Base-by-base conservation (phyloP, 139 green algal genomes). In the Pleodorina starrii region DNA sequence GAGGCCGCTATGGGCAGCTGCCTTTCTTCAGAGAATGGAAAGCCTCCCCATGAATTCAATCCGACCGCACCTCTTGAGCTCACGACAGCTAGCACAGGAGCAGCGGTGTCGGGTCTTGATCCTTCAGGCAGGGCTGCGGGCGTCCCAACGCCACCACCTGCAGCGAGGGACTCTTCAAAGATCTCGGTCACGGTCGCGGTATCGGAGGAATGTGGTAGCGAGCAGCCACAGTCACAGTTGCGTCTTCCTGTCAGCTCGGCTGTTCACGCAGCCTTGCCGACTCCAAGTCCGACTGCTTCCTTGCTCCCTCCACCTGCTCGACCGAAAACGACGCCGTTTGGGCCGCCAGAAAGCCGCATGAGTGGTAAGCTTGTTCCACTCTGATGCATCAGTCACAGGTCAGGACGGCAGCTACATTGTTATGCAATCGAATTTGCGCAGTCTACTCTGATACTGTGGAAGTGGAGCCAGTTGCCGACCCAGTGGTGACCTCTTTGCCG, bases 1-100 rank as follows among this genome's bases (percentile, higher is more conserved):
- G 7, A 66, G 29, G 54, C 9, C 68, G 72, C 72, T 57, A 82
- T 82, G 74, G 74, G 74, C 74, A 66, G 46, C 46, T 82, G 74
- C 74, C 74, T 82, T 40, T 82, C 74, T 23, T 63, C 74, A 29
- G 46, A 44, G 7, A 82, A 66, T 46, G 74, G 9, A 36, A 17
- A 48, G 5, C 27, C 40, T 12, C 48, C 40, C 25, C 36, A 29
- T 17, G 40, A 25, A n/a, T 48, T 50, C 40, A 77, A 48, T 17
- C 2, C 27, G 12, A 9, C 4, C 1, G 57, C 23, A 10, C 17
- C 12, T 69, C 5, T 32, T 32, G 57, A 32, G 17, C 14, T 25
- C 35, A n/a, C 69, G 36, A 48, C 21, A 25, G 35, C 4, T 44
- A 32, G 17, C 25, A 35, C 36, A 46, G 40, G 16, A 35, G 63